phyloP scores from a whole-genome alignment of 352 stramenopile species.

The Phytophthora hybrid region DNA sequence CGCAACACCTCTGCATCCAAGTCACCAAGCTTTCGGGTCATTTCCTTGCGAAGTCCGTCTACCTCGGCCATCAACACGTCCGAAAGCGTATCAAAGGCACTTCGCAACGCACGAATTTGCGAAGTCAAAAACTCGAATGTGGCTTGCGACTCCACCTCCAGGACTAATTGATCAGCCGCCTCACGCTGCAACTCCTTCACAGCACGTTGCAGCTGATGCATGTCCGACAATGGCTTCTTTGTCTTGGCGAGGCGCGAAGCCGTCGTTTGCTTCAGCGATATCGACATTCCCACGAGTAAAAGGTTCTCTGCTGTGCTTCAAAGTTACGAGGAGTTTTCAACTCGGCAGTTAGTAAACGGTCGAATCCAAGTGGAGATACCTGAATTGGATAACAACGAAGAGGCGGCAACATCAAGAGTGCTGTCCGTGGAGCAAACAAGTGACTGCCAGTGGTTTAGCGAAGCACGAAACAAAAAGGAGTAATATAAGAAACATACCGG shows the following conservation, averaged over 20 bases:
- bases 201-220: constrained; percentile 82
- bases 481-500: constrained; percentile 19
- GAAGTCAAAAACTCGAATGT: constrained; percentile 87
- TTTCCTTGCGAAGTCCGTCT: constrained; percentile 75
- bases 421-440: not conserved
- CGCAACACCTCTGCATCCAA: constrained; percentile 66
- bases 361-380: not conserved
- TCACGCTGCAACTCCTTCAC: constrained; percentile 83
- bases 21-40: constrained; percentile 61
- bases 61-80: constrained; percentile 83
- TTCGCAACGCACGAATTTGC: constrained; percentile 76
- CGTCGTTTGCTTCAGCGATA: constrained; percentile 60
- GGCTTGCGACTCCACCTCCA: constrained; percentile 84
- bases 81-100: constrained; percentile 81
- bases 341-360: constrained; percentile 30
- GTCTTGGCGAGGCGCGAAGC: constrained; percentile 73
- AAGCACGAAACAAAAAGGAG: not conserved
- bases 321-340: constrained; percentile 37
- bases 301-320: constrained; percentile 12
- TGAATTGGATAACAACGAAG: constrained; percentile 23
- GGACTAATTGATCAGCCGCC: constrained; percentile 72
- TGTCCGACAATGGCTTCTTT: constrained; percentile 83
- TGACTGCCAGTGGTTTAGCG: constrained; percentile 16
- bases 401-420: not conserved
- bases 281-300: constrained; percentile 40